phyloP scores from a whole-genome alignment of 1,284 basidiomycete species.

The Marasmius sp. region DNA sequence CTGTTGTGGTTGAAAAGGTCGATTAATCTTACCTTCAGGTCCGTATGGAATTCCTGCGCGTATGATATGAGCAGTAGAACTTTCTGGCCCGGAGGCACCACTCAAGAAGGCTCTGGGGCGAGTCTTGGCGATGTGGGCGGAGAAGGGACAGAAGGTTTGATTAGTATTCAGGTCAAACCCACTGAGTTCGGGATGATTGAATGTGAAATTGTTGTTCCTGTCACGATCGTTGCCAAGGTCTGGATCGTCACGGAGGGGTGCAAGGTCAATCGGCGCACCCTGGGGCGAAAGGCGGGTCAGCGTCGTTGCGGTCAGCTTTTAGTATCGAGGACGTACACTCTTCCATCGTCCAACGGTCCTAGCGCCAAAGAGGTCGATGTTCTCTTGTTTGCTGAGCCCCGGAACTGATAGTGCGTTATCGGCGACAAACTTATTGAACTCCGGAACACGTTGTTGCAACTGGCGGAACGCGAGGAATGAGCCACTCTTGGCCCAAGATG shows the following conservation, averaged over 20 bases:
- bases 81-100: constrained; percentile 2
- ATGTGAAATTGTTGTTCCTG: constrained; percentile 38
- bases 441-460: constrained; percentile 29
- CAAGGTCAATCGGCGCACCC: constrained; percentile 36
- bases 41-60: constrained; percentile 41
- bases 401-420: constrained; percentile 21
- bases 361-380: constrained; percentile 26
- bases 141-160: constrained; percentile 32
- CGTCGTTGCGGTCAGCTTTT: too few species aligned
- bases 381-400: constrained; percentile 20
- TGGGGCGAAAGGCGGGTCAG: background rate
- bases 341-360: constrained; percentile 33
- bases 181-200: constrained; percentile 17
- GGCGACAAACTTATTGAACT: constrained; percentile 27
- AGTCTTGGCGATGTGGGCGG: constrained; percentile 32
- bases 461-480: constrained; percentile 33
- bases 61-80: constrained; percentile 23
- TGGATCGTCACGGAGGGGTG: constrained; percentile 32
- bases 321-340: constrained; percentile 16
- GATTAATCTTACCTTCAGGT: constrained; percentile 25
- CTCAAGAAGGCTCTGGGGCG: constrained; percentile 22
- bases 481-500: constrained; percentile 29
- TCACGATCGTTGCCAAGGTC: constrained; percentile 28
- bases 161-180: constrained; percentile 13
- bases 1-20: background rate